A percentile compares a stretch with the other conserved stretches of the same genome.
These are phyloP conservation scores for Salix exigua DNA, from an alignment of 345 rosid genomes.

Conservation along the genomic window DNA sequence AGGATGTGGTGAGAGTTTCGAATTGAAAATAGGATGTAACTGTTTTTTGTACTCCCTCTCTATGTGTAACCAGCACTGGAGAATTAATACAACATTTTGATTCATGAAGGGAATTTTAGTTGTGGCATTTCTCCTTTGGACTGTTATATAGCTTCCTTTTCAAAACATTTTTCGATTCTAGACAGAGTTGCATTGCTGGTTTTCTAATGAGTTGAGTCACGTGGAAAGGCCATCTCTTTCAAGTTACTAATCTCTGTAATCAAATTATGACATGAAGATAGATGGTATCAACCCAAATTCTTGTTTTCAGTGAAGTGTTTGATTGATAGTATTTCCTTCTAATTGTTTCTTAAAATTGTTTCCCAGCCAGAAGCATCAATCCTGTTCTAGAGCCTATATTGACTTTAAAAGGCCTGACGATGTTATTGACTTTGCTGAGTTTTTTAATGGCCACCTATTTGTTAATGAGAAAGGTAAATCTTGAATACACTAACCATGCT, in stretches of 20 bases:
- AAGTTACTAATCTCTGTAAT: background rate
- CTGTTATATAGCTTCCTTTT: background rate
- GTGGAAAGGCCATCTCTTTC: background rate
- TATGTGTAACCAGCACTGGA: background rate
- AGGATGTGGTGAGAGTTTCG: background rate
- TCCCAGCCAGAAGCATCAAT: conserved; percentile 64
- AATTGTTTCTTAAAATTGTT: background rate
- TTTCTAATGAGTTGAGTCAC: background rate
- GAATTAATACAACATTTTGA: background rate
- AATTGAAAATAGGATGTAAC: background rate
- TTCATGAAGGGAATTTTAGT: background rate
- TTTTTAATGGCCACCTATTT: conserved; percentile 67
- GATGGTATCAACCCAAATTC: background rate
- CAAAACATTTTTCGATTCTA: background rate
- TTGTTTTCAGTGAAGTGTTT: background rate
- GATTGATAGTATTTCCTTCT: background rate
- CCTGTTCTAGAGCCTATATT: conserved; percentile 58
- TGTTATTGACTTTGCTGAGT: conserved; percentile 67
- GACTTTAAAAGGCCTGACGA: conserved; percentile 61
- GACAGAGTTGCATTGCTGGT: background rate
- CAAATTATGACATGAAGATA: background rate
- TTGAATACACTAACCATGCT: background rate
- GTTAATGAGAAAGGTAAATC: conserved; percentile 74
- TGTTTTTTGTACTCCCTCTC: background rate
- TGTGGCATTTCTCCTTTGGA: background rate